These are phyloP conservation scores for Raddia distichophylla DNA, from an alignment of 176 grass and related monocot species.

Conservation along the genomic window DNA sequence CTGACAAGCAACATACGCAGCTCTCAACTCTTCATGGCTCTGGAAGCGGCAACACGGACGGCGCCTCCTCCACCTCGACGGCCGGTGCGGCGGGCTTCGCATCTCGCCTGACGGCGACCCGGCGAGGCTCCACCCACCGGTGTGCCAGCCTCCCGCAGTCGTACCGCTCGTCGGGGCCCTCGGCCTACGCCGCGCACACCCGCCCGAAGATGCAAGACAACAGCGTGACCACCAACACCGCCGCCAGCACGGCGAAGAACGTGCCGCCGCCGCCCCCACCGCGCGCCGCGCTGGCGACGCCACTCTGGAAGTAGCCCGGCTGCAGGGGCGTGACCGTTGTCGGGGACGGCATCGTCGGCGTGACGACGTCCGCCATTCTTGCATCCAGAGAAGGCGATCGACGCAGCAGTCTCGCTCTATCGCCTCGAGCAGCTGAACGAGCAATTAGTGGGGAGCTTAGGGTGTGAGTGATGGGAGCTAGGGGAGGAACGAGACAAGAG, in stretches of 20 bases:
- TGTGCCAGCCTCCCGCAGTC: slow-evolving; percentile 57
- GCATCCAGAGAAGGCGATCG: slow-evolving; percentile 5
- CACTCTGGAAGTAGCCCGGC: slow-evolving; percentile 1
- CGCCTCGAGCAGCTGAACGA: background rate
- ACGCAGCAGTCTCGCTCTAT: background rate
- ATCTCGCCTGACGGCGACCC: slow-evolving; percentile 36
- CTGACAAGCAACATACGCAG: background rate
- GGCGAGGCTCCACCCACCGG: slow-evolving; percentile 32
- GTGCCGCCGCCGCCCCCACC: slow-evolving; percentile 47
- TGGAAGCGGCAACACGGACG: slow-evolving; percentile 40
- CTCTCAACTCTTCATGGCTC: too few species aligned
- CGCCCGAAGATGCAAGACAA: slow-evolving; percentile 81
- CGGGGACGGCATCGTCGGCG: slow-evolving; percentile 43
- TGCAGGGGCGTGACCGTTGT: slow-evolving; percentile 42
- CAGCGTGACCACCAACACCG: slow-evolving; percentile 63
- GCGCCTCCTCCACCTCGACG: slow-evolving; percentile 7
- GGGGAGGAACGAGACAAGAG: slow-evolving; percentile 1
- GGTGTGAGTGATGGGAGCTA: too few species aligned
- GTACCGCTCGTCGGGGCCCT: slow-evolving; percentile 67
- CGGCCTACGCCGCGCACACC: slow-evolving; percentile 51
- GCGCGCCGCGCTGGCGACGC: too few species aligned
- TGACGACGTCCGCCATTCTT: slow-evolving; percentile 43
- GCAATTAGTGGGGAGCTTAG: too few species aligned
- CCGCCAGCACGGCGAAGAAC: slow-evolving; percentile 75
- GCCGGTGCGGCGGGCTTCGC: slow-evolving; percentile 35